Conservation (phyloP, 1,284 basidiomycete genomes). For the Boletus sp. region DNA sequence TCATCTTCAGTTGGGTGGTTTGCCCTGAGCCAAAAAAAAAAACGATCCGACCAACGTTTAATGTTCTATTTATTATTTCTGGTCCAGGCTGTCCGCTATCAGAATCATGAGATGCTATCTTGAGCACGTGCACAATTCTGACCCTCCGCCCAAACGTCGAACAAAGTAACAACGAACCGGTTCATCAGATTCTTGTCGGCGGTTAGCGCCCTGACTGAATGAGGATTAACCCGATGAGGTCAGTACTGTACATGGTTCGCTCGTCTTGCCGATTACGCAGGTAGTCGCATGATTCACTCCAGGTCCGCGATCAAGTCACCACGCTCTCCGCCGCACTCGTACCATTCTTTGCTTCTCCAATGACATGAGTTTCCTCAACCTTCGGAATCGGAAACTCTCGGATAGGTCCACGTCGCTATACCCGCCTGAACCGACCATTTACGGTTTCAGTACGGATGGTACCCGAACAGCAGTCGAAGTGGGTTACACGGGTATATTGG, state of each 20-base stretch:
- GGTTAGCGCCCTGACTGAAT: not conserved
- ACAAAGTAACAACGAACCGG: not conserved
- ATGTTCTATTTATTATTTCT: not conserved
- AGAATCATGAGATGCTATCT: not conserved
- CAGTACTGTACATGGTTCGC: not conserved
- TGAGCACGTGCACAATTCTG: not conserved
- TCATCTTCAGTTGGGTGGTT: not conserved
- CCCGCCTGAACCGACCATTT: not conserved
- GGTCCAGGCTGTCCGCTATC: not conserved
- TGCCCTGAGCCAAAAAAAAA: not conserved
- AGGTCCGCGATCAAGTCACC: slow-evolving; percentile 1
- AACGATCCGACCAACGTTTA: not conserved
- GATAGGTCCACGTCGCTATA: slow-evolving; percentile 4
- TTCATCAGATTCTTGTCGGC: slow-evolving; percentile 2
- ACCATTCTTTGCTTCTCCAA: not conserved
- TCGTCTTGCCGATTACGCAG: slow-evolving; percentile 17
- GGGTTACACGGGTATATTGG: not conserved
- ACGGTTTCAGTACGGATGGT: slow-evolving; percentile 5
- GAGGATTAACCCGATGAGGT: slow-evolving; percentile 6
- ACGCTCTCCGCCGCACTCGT: not conserved
- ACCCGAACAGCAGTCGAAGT: not conserved
- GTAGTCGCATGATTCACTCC: slow-evolving; percentile 2
- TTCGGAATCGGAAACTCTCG: slow-evolving; percentile 4
- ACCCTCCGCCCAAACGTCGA: not conserved
- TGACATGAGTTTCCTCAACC: slow-evolving; percentile 4